A percentile compares a stretch with the other conserved stretches of the same genome.
Conservation (phyloP, 2,329 filamentous ascomycete species). For the Incumbomyces lentus region DNA sequence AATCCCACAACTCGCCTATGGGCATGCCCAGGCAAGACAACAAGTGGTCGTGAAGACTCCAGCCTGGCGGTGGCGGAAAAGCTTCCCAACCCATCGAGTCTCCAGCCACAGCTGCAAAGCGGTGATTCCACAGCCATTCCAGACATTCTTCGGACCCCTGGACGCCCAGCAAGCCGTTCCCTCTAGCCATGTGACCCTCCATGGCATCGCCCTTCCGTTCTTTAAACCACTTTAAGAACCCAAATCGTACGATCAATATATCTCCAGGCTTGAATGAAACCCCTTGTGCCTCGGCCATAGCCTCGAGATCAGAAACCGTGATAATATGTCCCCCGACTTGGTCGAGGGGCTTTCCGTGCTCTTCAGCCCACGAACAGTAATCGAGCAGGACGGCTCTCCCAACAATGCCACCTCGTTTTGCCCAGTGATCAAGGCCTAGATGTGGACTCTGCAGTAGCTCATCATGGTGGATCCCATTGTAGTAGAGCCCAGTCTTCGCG, state of each 20-base stretch:
- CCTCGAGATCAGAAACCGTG: constrained; percentile 5
- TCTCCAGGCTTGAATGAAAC: too few relatives aligned
- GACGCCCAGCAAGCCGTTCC: constrained; percentile 33
- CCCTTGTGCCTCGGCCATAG: too few relatives aligned
- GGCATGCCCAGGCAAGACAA: constrained; percentile 41
- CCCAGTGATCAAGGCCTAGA: constrained; percentile 21
- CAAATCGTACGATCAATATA: too few relatives aligned
- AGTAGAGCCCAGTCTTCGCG: constrained; percentile 12
- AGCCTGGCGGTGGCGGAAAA: constrained; percentile 30
- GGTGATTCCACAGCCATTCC: constrained; percentile 49
- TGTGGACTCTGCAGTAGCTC: constrained; percentile 13
- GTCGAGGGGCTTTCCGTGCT: constrained; percentile 27
- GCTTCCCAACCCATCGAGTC: constrained; percentile 47
- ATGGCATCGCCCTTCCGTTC: constrained; percentile 20
- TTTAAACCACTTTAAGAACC: too few relatives aligned
- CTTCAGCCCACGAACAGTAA: constrained; percentile 34
- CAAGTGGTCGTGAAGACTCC: constrained; percentile 33
- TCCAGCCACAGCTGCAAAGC: constrained; percentile 47
- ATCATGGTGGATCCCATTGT: constrained; percentile 15
- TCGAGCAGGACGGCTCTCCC: constrained; percentile 39
- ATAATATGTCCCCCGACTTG: constrained; percentile 35
- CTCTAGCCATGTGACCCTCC: constrained; percentile 26
- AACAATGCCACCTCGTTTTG: constrained; percentile 30
- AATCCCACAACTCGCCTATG: constrained; percentile 37
- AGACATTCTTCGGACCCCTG: constrained; percentile 40